These are phyloP conservation scores for Setaria viridis DNA, from an alignment of 202 grass and related monocot species.

Conservation along the genomic window DNA sequence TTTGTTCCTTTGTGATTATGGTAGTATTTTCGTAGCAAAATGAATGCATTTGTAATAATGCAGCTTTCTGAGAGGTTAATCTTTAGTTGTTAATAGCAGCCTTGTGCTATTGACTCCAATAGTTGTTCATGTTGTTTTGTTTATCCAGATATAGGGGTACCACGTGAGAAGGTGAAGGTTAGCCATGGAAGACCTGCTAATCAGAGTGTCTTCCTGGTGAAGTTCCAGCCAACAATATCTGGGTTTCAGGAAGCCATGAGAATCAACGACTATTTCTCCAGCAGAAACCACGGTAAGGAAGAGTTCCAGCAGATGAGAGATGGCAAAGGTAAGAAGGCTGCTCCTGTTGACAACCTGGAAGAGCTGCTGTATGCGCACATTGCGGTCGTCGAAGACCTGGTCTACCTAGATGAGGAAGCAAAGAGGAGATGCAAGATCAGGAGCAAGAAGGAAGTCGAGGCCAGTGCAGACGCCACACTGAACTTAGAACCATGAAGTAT, in stretches of 20 bases:
- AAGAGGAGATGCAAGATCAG: conserved; percentile 70
- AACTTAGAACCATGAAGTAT: conserved; percentile 54
- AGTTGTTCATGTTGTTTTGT: conserved; percentile 29
- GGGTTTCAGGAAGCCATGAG: conserved; percentile 83
- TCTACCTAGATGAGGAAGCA: conserved; percentile 61
- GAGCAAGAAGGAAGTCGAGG: conserved; percentile 78
- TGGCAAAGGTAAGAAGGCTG: conserved; percentile 45
- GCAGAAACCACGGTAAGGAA: conserved; percentile 69
- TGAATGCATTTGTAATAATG: not conserved
- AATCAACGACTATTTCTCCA: conserved; percentile 58
- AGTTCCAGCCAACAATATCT: conserved; percentile 73
- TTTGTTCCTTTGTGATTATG: not conserved
- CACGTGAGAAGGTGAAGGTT: conserved; percentile 59
- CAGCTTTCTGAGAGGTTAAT: conserved; percentile 20
- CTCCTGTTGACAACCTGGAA: conserved; percentile 47
- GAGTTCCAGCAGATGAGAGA: conserved; percentile 55
- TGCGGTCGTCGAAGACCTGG: conserved; percentile 70
- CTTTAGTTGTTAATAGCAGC: no score
- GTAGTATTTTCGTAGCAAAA: conserved; percentile 22
- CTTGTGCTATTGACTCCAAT: no score
- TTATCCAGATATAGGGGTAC: conserved; percentile 67
- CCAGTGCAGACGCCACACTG: conserved; percentile 57
- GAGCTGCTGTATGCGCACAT: conserved; percentile 69
- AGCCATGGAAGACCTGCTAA: conserved; percentile 58
- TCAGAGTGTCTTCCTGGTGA: conserved; percentile 63